phyloP scores from a whole-genome alignment of 495 filamentous ascomycete genomes.

The Thermothielavioides terrestris region DNA sequence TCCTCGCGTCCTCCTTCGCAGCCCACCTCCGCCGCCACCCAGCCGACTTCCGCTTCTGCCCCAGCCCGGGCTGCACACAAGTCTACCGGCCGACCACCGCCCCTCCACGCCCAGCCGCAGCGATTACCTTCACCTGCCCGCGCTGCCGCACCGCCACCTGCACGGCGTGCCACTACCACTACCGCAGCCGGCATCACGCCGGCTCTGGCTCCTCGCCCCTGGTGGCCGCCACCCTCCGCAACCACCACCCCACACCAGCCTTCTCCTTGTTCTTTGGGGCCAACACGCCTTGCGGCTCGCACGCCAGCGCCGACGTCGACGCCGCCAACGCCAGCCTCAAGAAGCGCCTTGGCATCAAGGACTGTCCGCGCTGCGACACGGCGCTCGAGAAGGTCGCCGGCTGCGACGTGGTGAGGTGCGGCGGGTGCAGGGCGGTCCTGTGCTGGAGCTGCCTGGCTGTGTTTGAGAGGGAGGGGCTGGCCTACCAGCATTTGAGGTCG shows the following conservation, averaged over 20 bases:
- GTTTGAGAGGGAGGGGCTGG: conserved; percentile 2
- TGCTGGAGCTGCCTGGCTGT: conserved; percentile 23
- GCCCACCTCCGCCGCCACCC: conserved; percentile 30
- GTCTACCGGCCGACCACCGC: conserved; percentile 28
- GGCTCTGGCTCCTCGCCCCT: no score
- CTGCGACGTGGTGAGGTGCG: conserved; percentile 22
- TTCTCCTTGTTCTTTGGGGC: no score
- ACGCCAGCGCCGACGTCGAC: conserved; percentile 25
- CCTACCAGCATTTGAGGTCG: conserved; percentile 11
- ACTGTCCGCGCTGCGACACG: conserved; percentile 18
- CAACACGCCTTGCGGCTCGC: conserved; percentile 37
- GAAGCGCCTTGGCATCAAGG: conserved; percentile 22
- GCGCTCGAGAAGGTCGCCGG: conserved; percentile 20
- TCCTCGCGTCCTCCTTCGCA: conserved; percentile 32
- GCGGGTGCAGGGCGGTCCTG: conserved; percentile 19
- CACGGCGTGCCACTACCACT: conserved; percentile 34
- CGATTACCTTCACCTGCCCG: conserved; percentile 25
- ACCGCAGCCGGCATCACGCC: no score
- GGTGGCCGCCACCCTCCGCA: conserved; percentile 23
- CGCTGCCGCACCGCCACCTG: conserved; percentile 31
- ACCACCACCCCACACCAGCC: no score
- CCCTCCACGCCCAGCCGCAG: no score
- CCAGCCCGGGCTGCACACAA: conserved; percentile 33
- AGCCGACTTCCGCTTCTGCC: conserved; percentile 29
- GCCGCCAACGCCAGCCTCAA: conserved; percentile 22